Evolutionary conservation across 257 asterid genomes (phyloP).

Genomic region (Agastache rugosa): DNA sequence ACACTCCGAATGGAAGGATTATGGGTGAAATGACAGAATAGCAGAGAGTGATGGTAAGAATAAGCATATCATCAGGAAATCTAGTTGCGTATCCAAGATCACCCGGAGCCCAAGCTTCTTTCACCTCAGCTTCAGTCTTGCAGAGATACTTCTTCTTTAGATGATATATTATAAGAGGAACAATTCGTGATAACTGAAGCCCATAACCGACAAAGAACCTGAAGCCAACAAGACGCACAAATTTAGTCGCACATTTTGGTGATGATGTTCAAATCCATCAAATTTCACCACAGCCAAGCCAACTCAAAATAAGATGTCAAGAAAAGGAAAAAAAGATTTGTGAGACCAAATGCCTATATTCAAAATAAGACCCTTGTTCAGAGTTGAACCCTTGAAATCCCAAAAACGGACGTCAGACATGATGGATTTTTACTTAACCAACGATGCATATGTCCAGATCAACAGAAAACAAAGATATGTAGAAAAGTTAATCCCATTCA

Average conservation of each 20-base stretch:
- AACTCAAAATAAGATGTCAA: conserved; percentile 6
- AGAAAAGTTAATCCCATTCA: neutral
- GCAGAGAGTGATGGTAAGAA: conserved; percentile 71
- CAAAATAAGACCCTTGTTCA: neutral
- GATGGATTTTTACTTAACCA: no score
- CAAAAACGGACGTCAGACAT: neutral
- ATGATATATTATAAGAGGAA: conserved; percentile 78
- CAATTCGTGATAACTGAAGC: conserved; percentile 80
- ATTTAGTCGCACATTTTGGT: conserved; percentile 3
- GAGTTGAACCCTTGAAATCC: neutral
- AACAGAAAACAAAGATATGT: neutral
- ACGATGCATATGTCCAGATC: neutral
- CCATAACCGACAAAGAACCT: conserved; percentile 98
- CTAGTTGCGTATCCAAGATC: conserved; percentile 81
- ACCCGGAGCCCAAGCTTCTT: conserved; percentile 92
- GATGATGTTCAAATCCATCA: neutral
- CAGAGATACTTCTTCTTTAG: conserved; percentile 81
- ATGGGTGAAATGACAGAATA: conserved; percentile 88
- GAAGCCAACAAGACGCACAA: conserved; percentile 38
- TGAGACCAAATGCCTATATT: neutral
- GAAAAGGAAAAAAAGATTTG: neutral
- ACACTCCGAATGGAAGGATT: conserved; percentile 77
- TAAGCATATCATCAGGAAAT: conserved; percentile 78
- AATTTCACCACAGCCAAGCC: neutral
- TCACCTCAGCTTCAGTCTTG: conserved; percentile 80